Evolutionary conservation across 345 rosid genomes (phyloP).

Genomic region (rapeseed (Brassica napus)): Da-Ae NC_063442.1:4415001-4415500

Average conservation of each 20-base stretch:
- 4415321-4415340: conserved; percentile 36
- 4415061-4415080: conserved; percentile 3
- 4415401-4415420: conserved; percentile 55
- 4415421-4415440: conserved; percentile 39
- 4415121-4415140: conserved; percentile 12
- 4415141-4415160: neutral
- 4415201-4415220: conserved; percentile 41
- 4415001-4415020: conserved; percentile 42
- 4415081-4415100: neutral
- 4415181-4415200: conserved; percentile 11
- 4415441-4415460: conserved; percentile 40
- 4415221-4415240: neutral
- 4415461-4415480: conserved; percentile 58
- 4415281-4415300: conserved; percentile 59
- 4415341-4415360: conserved; percentile 28
- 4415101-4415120: conserved; percentile 21
- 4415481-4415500: conserved; percentile 59
- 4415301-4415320: conserved; percentile 30
- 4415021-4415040: conserved; percentile 32
- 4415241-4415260: conserved; percentile 39
- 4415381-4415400: conserved; percentile 56
- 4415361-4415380: conserved; percentile 59
- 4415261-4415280: conserved; percentile 65
- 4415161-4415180: conserved; percentile 10
- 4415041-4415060: conserved; percentile 20